Base-by-base conservation (phyloP, 805 yeast species). In the Metschnikowia colocasiae region DNA sequence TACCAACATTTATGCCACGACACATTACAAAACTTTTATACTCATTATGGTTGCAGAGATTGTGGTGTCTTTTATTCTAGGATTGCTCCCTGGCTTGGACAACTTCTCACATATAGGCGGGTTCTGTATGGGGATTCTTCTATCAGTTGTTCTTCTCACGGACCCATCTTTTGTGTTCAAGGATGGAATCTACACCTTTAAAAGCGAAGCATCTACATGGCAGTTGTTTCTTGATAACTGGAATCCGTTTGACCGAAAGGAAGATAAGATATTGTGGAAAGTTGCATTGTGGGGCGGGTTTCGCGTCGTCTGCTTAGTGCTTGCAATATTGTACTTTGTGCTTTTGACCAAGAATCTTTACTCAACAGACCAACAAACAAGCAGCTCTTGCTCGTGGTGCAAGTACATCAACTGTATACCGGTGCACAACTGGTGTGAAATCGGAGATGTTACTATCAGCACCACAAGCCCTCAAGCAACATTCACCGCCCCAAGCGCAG, bases 21-120 rank as follows among this genome's bases (percentile, higher is more conserved):
- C 71, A 22, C 69, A 69, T 37, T 86, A 80, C 51, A 68, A 65
- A 30, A 58, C 74, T 5, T 68, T 75, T 29, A 63, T 85, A 10
- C 40, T 61, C 19, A 68, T 76, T 12, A 74, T 81, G 64, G 50
- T 82, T n/a, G 64, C 67, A 8, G 89, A 85, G 59, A 73, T 85
- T 31, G 56, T 83, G 10, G 69, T 83, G 4, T 73, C 82, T 32
- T 71, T 85, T 39, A 84, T 76, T 6, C 64, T 85, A 16, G 91
- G 91, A 0, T 66, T 85, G 16, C 64, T 85, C 13, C 91, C 91
- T 0, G 91, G 91, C 0, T 59, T 85, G 45, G 91, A 85, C 61
- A 85, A 85, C 59, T 85, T 85, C 58, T 75, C 85, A 36, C 90
- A 85, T 61, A 77, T 85, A 54, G 91, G 91, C 9, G 91, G 91